phyloP scores from a whole-genome alignment of 2,329 filamentous ascomycete genomes.

The Microcera coccophila region DNA sequence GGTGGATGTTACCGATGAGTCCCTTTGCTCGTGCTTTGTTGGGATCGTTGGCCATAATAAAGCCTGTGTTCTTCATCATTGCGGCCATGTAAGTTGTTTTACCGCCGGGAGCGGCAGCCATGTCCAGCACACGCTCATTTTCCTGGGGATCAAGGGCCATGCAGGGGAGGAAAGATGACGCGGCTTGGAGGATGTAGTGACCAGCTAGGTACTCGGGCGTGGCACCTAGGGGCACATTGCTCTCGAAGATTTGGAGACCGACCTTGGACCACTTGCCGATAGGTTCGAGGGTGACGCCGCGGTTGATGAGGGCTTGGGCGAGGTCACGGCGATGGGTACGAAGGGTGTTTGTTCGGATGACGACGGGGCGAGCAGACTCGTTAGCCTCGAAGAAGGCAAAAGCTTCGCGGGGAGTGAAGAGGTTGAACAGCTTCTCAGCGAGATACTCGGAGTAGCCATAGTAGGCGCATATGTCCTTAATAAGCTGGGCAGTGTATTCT shows the following conservation, averaged over 20 bases:
- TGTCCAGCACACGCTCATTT: slow-evolving; percentile 83
- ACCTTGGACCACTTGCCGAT: slow-evolving; percentile 99
- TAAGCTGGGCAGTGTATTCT: slow-evolving; percentile 81
- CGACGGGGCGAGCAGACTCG: slow-evolving; percentile 87
- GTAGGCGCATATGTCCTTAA: slow-evolving; percentile 92
- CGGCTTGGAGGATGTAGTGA: slow-evolving; percentile 96
- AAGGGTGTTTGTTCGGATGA: slow-evolving; percentile 95
- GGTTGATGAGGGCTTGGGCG: slow-evolving; percentile 90
- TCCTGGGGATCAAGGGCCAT: slow-evolving; percentile 96
- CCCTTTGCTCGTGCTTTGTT: slow-evolving; percentile 92
- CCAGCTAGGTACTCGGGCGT: slow-evolving; percentile 96
- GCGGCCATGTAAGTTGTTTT: slow-evolving; percentile 97
- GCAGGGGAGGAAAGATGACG: slow-evolving; percentile 92
- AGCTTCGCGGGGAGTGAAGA: slow-evolving; percentile 89
- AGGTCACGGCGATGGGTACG: slow-evolving; percentile 73
- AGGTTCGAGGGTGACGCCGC: slow-evolving; percentile 91
- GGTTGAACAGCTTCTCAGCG: slow-evolving; percentile 90
- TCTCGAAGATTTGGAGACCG: slow-evolving; percentile 93
- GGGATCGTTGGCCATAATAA: slow-evolving; percentile 93
- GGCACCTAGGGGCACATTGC: slow-evolving; percentile 77
- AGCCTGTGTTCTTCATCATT: slow-evolving; percentile 92
- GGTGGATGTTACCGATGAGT: slow-evolving; percentile 96
- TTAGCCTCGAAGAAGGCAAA: slow-evolving; percentile 99
- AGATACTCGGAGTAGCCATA: slow-evolving; percentile 94
- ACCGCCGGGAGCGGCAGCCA: slow-evolving; percentile 93